Base-by-base conservation (phyloP, 1,284 basidiomycete genomes). In the Grifola frondosa region DNA sequence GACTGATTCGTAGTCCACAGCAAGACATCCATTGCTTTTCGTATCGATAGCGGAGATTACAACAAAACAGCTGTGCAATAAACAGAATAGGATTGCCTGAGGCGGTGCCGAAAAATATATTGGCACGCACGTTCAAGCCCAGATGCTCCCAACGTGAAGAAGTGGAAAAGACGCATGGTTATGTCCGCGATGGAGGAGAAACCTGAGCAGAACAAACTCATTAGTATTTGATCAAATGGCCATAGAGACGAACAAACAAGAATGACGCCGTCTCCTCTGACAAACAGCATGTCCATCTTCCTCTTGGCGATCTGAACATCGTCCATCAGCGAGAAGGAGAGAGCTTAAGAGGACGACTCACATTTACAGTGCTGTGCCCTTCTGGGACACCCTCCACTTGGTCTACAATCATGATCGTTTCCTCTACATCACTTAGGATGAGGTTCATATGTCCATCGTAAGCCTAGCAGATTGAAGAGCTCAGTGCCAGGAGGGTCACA, bases 381-480 rank as follows among this genome's bases (percentile, higher is more conserved):
- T 75, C 73, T 5, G 71, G 60, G 12, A 60, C 72, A 39, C 71
- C 75, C 44, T 89, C 85, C 10, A 65, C 58, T 3, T 81, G 71
- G 55, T 97, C 92, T 13, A 97, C 91, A 49, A 93, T 77, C 80
- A 93, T 90, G 57, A 97, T 92, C 4, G 88, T 91, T 70, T 99
- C 97, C 63, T 98, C 95, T 8, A 98, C 97, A 61, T 97, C 91
- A 52, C 90, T 96, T 52, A 99, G 76, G 50, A 99, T 97, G 59
- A 99, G 75, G 67, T 99, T 99, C 96, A 99, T 98, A 69, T 99
- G 97, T 19, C 95, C 95, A 70, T 99, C 97, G 64, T 99, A 99
- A 15, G 97, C 96, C 95, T 97, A 56, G 17, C 15, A 54, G 49
- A 53, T 37, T 37, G 42, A 15, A 38, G 46, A 35, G 8, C 43